Evolutionary conservation across 306 rosid species (phyloP), one percentile per base, ranked within the genome.

Genomic region (Cucurbita maxima): DNA sequence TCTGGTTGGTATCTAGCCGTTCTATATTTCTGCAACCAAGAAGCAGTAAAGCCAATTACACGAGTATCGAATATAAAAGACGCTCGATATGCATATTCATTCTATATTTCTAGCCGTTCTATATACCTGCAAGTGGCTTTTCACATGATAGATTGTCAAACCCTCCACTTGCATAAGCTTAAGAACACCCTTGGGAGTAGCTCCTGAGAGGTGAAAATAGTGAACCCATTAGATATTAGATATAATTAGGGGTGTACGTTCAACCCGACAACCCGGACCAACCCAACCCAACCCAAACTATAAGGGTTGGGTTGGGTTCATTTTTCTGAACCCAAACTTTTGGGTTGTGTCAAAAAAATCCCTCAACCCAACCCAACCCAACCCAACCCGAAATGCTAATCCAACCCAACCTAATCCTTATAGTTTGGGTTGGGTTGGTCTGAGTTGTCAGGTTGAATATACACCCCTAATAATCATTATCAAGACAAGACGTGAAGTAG

Each of bases 1-100:
- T 88, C 96, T 18, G 99, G 99, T 82, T 95, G 87, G 86, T 91
- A 95, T 86, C 99, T 88, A 82, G 99, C 97, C 44, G 99, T 91
- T 88, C 99, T 85, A 86, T 95, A 95, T 82, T 95, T 95, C 99
- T 95, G 97, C 91, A 84, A 78, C 81, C 78, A 77, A 77, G 77
- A 76, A 76, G 76, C 69, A 82, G 76, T 44, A 73, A 64, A 66
- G 57, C 68, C 54, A 13, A 58, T 83, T 58, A 83, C 78, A 82
- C 63, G 50, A 73, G 16, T 40, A 69, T 78, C 77, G 69, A 66
- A 55, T 57, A 38, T 73, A 79, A 58, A 58, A n/a, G 57, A 69
- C 77, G 57, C 11, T 58, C 18, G 10, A 43, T 53, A 66, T 5
- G 67, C 53, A 30, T 14, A 41, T 22, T 50, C 34, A 16, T 15